Evolutionary conservation across 768 basidiomycete species (phyloP).

Genomic region (Dioszegia hungarica): DNA sequence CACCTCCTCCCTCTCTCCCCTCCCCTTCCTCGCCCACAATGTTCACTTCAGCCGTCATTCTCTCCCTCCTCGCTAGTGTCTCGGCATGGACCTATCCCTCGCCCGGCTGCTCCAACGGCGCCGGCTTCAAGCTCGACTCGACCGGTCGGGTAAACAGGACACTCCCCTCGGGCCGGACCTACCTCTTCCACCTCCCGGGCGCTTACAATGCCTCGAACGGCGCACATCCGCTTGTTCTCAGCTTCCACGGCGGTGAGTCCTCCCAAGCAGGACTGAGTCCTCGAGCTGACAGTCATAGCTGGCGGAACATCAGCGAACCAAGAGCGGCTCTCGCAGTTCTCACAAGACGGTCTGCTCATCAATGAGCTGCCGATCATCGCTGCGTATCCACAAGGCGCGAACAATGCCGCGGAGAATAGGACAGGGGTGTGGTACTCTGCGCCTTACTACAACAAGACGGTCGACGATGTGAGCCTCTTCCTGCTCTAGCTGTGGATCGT

Average conservation of each 20-base stretch:
- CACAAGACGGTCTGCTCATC: constrained; percentile 12
- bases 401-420: constrained; percentile 23
- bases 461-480: constrained; percentile 22
- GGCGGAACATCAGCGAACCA: constrained; percentile 20
- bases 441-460: constrained; percentile 21
- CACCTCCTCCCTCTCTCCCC: no score
- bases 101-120: neutral
- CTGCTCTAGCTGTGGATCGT: neutral
- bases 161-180: constrained; percentile 10
- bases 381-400: constrained; percentile 25
- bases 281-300: constrained; percentile 4
- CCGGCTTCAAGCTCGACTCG: constrained; percentile 4
- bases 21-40: no score
- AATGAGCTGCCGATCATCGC: constrained; percentile 21
- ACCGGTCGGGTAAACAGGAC: constrained; percentile 4
- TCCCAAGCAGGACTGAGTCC: neutral
- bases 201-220: constrained; percentile 7
- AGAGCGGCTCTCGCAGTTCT: constrained; percentile 22
- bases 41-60: no score
- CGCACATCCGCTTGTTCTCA: constrained; percentile 20
- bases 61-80: no score
- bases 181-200: constrained; percentile 11
- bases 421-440: constrained; percentile 27
- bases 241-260: constrained; percentile 30
- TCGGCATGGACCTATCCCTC: neutral